Evolutionary conservation across 441 rosid genomes (phyloP), one percentile per base, ranked within the genome.

Genomic region (Macaranga tanarius): DNA sequence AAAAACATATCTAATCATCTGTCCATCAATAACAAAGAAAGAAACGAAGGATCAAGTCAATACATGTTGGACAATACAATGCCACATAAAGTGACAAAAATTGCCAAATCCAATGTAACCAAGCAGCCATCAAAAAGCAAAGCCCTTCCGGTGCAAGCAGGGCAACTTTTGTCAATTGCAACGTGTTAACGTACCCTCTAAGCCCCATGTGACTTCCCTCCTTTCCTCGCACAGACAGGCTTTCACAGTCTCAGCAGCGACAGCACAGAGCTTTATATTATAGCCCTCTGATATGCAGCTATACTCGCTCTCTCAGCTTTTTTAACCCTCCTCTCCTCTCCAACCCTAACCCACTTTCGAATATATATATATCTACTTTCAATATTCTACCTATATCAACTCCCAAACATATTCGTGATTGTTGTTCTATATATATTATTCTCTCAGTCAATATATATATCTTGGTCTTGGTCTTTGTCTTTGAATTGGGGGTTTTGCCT

Each of bases 1-100:
- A 34, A 63, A 57, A 60, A 28, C 19, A 63, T 4, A 42, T 76
- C 75, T 52, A 71, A 71, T 72, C 79, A 72, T 71, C 59, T 22
- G 76, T 76, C 72, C 65, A 67, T 76, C 79, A 60, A 65, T 17
- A 9, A 7, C 0, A 62, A 17, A 8, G 40, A 4, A 22, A 40
- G 45, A 10, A 19, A 3, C 4, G 38, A 34, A 34, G 7, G 45
- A 31, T 76, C 72, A 7, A 40, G 28, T 70, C 72, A 26, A 23
- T 69, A 28, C 57, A 17, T 55, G 42, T 58, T 58, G 62, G 16
- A 23, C 5, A 56, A 25, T 26, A 10, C 17, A 22, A 23, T 31
- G 2, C 38, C 0, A 34, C 6, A 56, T 8, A 2, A 12, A 25
- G 26, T 23, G 19, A 22, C 16, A 25, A 58, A 58, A 22, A 10